Percentiles rank a stretch among this genome's conserved stretches.
phyloP scores from a whole-genome alignment of 2,329 filamentous ascomycete species.

The Didymella glomerata region DNA sequence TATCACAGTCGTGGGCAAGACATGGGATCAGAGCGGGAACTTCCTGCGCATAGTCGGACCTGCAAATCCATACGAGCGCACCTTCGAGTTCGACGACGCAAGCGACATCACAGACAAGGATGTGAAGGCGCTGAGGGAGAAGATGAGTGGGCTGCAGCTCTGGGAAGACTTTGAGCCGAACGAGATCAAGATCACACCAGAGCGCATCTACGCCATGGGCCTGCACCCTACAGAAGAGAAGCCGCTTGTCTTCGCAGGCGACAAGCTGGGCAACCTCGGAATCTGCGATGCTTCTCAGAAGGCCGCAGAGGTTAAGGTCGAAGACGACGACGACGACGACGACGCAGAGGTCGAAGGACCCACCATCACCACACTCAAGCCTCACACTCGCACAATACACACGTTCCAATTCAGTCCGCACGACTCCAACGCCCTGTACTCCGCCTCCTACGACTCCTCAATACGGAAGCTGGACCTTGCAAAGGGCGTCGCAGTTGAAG shows the following conservation, averaged over 20 bases:
- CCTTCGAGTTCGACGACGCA: slow-evolving; percentile 85
- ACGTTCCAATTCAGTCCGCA: slow-evolving; percentile 79
- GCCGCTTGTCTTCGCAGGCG: slow-evolving; percentile 88
- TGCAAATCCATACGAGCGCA: slow-evolving; percentile 81
- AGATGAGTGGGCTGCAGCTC: slow-evolving; percentile 78
- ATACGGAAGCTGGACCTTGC: slow-evolving; percentile 86
- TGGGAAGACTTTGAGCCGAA: slow-evolving; percentile 85
- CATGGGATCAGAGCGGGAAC: slow-evolving; percentile 73
- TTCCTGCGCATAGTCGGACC: slow-evolving; percentile 73
- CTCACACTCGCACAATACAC: slow-evolving; percentile 87
- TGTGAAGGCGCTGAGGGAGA: slow-evolving; percentile 74
- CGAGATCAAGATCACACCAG: slow-evolving; percentile 55
- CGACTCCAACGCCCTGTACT: slow-evolving; percentile 79
- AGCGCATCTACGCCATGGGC: slow-evolving; percentile 73
- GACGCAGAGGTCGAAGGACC: slow-evolving; percentile 72
- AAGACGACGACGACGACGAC: slow-evolving; percentile 71
- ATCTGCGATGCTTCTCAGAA: slow-evolving; percentile 88
- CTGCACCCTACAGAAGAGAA: slow-evolving; percentile 91
- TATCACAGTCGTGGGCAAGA: slow-evolving; percentile 80
- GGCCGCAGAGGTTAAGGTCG: slow-evolving; percentile 59
- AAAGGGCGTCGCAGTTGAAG: slow-evolving; percentile 79
- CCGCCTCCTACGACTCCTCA: slow-evolving; percentile 90
- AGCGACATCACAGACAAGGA: slow-evolving; percentile 80
- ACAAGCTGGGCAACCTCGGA: slow-evolving; percentile 90
- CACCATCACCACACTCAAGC: slow-evolving; percentile 87